Evolutionary conservation across 345 rosid genomes (phyloP).

Genomic region (Balakata baccata): DNA sequence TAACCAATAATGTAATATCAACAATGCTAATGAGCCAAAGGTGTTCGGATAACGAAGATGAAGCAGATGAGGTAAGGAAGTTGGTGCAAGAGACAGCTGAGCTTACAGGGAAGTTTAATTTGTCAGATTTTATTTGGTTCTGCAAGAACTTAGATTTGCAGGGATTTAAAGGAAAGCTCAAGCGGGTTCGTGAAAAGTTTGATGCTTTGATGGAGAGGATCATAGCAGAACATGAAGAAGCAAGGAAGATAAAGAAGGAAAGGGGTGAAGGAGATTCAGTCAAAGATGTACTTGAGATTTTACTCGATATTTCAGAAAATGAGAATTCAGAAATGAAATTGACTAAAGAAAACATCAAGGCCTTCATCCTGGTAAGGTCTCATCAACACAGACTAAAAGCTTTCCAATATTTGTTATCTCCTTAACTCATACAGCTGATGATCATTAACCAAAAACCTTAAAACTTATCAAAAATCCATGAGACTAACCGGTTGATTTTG

Average conservation of each 20-base stretch:
- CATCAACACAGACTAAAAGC: neutral
- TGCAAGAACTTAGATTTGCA: slow-evolving; percentile 54
- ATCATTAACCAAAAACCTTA: slow-evolving; percentile 2
- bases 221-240: slow-evolving; percentile 46
- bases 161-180: slow-evolving; percentile 38
- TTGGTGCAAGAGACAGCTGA: slow-evolving; percentile 36
- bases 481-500: neutral
- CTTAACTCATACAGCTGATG: neutral
- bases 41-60: slow-evolving; percentile 37
- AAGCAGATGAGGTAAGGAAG: slow-evolving; percentile 42
- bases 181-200: slow-evolving; percentile 34
- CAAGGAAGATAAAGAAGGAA: slow-evolving; percentile 28
- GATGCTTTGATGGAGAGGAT: slow-evolving; percentile 41
- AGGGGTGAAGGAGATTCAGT: slow-evolving; percentile 8
- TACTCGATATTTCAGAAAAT: slow-evolving; percentile 45
- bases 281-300: slow-evolving; percentile 46
- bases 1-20: slow-evolving; percentile 38
- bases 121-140: slow-evolving; percentile 53
- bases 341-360: slow-evolving; percentile 51
- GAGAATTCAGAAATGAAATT: slow-evolving; percentile 40
- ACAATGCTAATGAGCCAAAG: slow-evolving; percentile 45
- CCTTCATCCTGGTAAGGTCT: slow-evolving; percentile 47
- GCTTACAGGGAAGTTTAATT: slow-evolving; percentile 45
- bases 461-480: neutral
- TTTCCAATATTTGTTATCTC: neutral